Base-by-base conservation (phyloP, 1,284 basidiomycete genomes). In the Crucibulum parvulum region DNA sequence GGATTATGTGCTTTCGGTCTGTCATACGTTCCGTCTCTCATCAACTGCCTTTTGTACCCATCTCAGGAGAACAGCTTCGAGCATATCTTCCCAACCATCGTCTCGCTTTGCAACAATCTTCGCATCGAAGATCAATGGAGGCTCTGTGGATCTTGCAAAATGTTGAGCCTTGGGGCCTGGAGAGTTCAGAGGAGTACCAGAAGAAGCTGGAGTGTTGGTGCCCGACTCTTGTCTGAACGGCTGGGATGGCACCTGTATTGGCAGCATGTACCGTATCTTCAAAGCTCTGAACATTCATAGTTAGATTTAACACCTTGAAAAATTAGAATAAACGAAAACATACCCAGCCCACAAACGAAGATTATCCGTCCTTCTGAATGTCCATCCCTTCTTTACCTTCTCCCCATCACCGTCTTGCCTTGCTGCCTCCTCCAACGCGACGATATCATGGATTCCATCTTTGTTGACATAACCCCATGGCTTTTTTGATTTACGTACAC, bases 391-490 rank as follows among this genome's bases (percentile, higher is more conserved):
- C 72, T 79, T 82, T 6, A 59, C 63, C 31, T 64, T 65, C 41
- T 70, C 70, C 13, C 75, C 74, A 37, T 74, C 73, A 10, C 69
- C 72, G 8, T 68, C 78, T 53, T 75, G 77, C n/a, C 67, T 69
- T n/a, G 72, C 73, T 3, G 80, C 76, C 59, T 75, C 73, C 68
- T 92, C 87, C 38, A 93, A 81, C 2, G 83, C 79, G 18, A 88
- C 75, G 47, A 95, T 87, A 67, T 94, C 91, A 69, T 96, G 94
- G 18, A 96, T 88, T 3, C 87, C 85, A 59, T 90, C 86, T 37
- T 83, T 78, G 57, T 84, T 90, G 57, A 96, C 91, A 73, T 91
- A 96, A 0, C 94, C 95, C 94, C 94, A 96, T 2, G 93, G 92
- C 65, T 91, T 87, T 53, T 87, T 86, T 8, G 93, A 95, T 60